Evolutionary conservation across 371 early-diverging fungal species (phyloP).

Genomic region (Saksenaea vasiformis): DNA sequence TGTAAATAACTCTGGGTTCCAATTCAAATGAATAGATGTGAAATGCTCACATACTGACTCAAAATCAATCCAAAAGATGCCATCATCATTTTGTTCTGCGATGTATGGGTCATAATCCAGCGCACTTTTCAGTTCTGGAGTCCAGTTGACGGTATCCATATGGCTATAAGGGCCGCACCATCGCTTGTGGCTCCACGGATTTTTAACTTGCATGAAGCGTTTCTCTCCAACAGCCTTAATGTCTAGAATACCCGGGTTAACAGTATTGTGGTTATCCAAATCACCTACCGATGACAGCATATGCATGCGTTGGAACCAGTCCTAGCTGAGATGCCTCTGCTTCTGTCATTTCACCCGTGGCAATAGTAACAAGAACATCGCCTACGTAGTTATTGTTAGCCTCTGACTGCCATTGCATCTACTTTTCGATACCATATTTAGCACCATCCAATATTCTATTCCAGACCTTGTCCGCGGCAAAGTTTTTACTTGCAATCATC

Average conservation of each 20-base stretch:
- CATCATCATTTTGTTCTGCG: constrained; percentile 71
- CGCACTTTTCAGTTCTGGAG: constrained; percentile 58
- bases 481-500: constrained; percentile 40
- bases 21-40: constrained; percentile 86
- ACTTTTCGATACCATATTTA: constrained; percentile 57
- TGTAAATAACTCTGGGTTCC: constrained; percentile 79
- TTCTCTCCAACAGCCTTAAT: constrained; percentile 33
- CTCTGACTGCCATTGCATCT: background rate
- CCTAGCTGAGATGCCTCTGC: constrained; percentile 70
- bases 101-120: constrained; percentile 72
- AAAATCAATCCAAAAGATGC: constrained; percentile 88
- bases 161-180: constrained; percentile 87
- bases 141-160: constrained; percentile 73
- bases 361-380: constrained; percentile 62
- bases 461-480: constrained; percentile 74
- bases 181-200: constrained; percentile 89
- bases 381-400: constrained; percentile 41
- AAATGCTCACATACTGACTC: constrained; percentile 78
- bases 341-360: constrained; percentile 75
- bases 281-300: constrained; percentile 73
- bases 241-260: constrained; percentile 14
- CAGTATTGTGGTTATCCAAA: background rate
- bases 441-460: constrained; percentile 68
- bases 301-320: constrained; percentile 86
- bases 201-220: constrained; percentile 70